Conservation (phyloP, 176 grass and related monocot species). For the Oryza glumipatula region DNA sequence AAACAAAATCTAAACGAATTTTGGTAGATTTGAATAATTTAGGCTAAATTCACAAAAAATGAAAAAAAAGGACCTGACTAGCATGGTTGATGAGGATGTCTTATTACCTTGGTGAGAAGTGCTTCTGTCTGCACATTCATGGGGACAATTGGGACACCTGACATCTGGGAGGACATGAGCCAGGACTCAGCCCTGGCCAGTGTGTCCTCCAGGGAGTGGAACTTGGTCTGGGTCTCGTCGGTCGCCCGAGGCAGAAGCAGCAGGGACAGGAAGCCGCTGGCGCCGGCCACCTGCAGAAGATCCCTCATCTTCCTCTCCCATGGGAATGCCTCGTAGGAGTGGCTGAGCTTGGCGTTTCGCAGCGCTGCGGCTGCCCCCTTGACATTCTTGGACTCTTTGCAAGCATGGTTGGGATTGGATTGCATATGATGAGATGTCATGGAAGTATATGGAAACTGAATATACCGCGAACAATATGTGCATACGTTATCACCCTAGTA, state of each 20-base stretch:
- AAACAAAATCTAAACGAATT: too few species aligned
- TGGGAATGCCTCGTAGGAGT: slow-evolving; percentile 59
- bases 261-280: slow-evolving; percentile 59
- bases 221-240: slow-evolving; percentile 49
- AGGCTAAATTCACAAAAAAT: too few species aligned
- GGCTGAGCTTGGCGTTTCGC: slow-evolving; percentile 51
- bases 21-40: too few species aligned
- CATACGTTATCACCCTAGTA: neutral
- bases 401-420: neutral
- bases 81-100: neutral
- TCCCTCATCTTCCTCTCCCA: slow-evolving; percentile 85
- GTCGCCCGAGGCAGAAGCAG: slow-evolving; percentile 46
- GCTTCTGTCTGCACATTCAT: slow-evolving; percentile 65
- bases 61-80: too few species aligned
- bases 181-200: slow-evolving; percentile 65
- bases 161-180: slow-evolving; percentile 57
- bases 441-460: neutral
- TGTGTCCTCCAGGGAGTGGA: slow-evolving; percentile 61
- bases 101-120: slow-evolving; percentile 65
- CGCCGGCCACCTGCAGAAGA: slow-evolving; percentile 29
- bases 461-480: neutral
- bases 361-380: slow-evolving; percentile 48
- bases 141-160: slow-evolving; percentile 58
- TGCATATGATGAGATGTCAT: slow-evolving; percentile 14
- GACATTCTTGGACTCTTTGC: slow-evolving; percentile 45